phyloP scores from a whole-genome alignment of 345 rosid genomes.

The Isatis tinctoria region DNA sequence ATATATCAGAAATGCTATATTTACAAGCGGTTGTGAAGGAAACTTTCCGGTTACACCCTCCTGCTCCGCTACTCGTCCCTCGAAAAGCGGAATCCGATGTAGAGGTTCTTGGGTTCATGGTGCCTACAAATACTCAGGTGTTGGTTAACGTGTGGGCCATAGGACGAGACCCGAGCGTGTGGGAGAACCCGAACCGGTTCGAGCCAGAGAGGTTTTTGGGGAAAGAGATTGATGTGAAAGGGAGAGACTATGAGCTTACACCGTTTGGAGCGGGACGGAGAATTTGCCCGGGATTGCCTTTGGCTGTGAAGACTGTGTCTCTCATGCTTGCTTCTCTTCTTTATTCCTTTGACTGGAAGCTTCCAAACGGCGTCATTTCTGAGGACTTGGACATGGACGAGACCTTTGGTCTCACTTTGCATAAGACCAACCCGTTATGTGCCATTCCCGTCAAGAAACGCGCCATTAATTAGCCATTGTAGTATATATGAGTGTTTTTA shows the following conservation, averaged over 20 bases:
- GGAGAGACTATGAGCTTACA: conserved; percentile 28
- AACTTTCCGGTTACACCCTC: conserved; percentile 41
- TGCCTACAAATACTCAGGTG: conserved; percentile 36
- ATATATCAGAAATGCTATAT: conserved; percentile 28
- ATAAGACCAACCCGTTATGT: conserved; percentile 28
- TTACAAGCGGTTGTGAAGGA: conserved; percentile 42
- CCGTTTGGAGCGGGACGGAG: conserved; percentile 34
- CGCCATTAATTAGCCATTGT: neutral
- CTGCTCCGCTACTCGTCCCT: conserved; percentile 37
- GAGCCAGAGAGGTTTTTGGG: conserved; percentile 35
- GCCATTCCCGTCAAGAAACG: conserved; percentile 23
- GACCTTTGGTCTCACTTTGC: conserved; percentile 29
- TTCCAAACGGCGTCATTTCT: conserved; percentile 22
- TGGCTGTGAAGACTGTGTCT: conserved; percentile 35
- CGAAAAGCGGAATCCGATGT: conserved; percentile 24
- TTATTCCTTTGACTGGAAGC: conserved; percentile 45
- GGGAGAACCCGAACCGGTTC: conserved; percentile 29
- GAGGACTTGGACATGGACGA: conserved; percentile 43
- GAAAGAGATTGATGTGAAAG: conserved; percentile 18
- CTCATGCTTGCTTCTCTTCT: conserved; percentile 43
- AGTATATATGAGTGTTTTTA: neutral
- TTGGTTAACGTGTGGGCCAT: conserved; percentile 37
- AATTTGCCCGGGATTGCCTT: conserved; percentile 36
- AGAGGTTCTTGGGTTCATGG: conserved; percentile 21
- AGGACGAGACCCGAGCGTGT: conserved; percentile 36